Percentiles rank a stretch among this genome's conserved stretches.
phyloP scores from a whole-genome alignment of 345 rosid species.

The Citrus maxima region DNA sequence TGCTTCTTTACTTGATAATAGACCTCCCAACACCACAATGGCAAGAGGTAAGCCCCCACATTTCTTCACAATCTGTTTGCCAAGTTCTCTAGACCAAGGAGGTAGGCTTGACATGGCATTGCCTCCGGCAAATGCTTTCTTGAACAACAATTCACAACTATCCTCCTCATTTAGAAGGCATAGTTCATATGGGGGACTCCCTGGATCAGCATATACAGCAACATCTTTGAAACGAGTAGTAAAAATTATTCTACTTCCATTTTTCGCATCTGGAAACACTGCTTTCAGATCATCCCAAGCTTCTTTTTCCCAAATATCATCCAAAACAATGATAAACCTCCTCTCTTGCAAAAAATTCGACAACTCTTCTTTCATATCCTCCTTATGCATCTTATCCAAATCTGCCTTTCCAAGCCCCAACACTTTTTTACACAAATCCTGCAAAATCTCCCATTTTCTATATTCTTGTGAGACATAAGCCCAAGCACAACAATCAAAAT shows the following conservation, averaged over 20 bases:
- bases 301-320: conserved; percentile 23
- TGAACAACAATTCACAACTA: conserved; percentile 20
- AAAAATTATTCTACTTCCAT: conserved; percentile 22
- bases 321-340: conserved; percentile 19
- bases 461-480: conserved; percentile 17
- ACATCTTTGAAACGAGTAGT: conserved; percentile 22
- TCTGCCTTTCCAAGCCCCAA: conserved; percentile 2
- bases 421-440: conserved; percentile 16
- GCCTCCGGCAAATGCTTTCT: conserved; percentile 9
- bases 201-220: conserved; percentile 22
- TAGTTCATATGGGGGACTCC: conserved; percentile 14
- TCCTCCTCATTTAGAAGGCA: conserved; percentile 17
- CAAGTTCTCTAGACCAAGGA: conserved; percentile 1
- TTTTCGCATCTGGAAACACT: conserved; percentile 9
- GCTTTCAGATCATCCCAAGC: conserved; percentile 22
- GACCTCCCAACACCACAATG: conserved; percentile 11
- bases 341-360: conserved; percentile 4
- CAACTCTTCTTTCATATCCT: conserved; percentile 17
- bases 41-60: conserved; percentile 22
- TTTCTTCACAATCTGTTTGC: conserved; percentile 14
- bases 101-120: neutral
- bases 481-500: conserved; percentile 10
- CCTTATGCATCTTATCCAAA: conserved; percentile 17
- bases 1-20: conserved; percentile 15
- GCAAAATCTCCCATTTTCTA: conserved; percentile 14